Base-by-base conservation (phyloP, 345 rosid species). In the Clarkia xantiana region DNA sequence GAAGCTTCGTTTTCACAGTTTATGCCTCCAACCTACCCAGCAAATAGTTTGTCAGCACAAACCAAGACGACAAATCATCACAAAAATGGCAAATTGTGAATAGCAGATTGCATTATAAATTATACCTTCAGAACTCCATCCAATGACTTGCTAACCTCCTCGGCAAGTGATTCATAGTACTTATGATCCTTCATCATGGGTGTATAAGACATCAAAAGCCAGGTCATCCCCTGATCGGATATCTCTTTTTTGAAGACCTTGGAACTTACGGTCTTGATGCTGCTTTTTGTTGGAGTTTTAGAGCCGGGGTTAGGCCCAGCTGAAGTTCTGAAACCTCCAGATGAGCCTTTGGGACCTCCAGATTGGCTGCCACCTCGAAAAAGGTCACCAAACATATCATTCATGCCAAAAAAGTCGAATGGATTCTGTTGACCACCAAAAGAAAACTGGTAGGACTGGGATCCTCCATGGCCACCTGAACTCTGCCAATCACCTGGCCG, bases 81-180 rank as follows among this genome's bases (percentile, higher is more conserved):
- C 15, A 40, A 10, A 57, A 47, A 49, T 9, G 17, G 20, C 1
- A 15, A 0, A 40, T 20, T 22, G 12, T 48, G 19, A 4, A 36
- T 17, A 47, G 8, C 36, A 29, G 9, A 29, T 3, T 29, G 2
- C 36, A 25, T 14, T 45, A 19, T 73, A 90, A 7, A 25, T 14
- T 45, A 19, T 73, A 90, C 98, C 94, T 76, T 79, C 46, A 86
- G 18, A 63, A 90, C 98, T 73, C 96, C 98, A 58, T 68, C 68
- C 62, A 91, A 57, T 45, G 75, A 68, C 56, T 47, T 68, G 52
- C 76, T 71, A 42, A 75, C 94, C 73, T 91, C 87, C 61, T 65
- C 78, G 14, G 76, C 20, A 3, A 55, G 52, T 3, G 89, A 80
- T 53, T 86, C 93, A 60, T 71, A 67, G 67, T 73, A 60, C 58